Percentiles rank a stretch among this genome's conserved stretches.
These are phyloP conservation scores for Ustilago loliicola DNA, from an alignment of 1,284 basidiomycete species.

Conservation along the genomic window DNA sequence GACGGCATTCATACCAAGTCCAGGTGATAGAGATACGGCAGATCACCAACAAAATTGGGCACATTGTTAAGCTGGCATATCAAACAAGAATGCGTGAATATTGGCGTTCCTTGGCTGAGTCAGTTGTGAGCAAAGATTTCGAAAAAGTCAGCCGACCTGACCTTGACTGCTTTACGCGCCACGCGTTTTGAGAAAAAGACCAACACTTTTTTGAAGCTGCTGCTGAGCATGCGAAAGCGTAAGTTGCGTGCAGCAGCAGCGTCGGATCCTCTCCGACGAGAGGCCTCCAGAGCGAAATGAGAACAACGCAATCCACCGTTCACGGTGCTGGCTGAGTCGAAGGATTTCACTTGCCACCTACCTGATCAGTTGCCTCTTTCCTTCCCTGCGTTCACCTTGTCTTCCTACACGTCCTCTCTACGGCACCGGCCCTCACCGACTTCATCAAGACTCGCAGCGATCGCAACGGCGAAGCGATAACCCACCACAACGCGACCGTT, in stretches of 20 bases:
- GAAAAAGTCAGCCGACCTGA: conserved; percentile 24
- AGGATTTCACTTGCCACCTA: neutral
- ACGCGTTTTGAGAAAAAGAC: conserved; percentile 25
- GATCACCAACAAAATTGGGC: neutral
- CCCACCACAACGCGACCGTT: neutral
- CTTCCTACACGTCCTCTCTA: neutral
- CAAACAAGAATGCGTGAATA: neutral
- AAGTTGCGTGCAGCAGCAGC: conserved; percentile 1
- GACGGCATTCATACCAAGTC: too few species aligned
- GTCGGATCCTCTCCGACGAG: conserved; percentile 14
- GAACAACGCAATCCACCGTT: neutral
- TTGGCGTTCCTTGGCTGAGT: conserved; percentile 10
- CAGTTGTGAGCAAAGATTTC: conserved; percentile 1
- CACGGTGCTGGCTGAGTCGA: conserved; percentile 15
- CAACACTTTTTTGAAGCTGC: conserved; percentile 26
- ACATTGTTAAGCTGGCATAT: neutral
- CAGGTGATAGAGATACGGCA: too few species aligned
- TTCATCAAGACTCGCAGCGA: conserved; percentile 2
- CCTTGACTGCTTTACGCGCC: conserved; percentile 21
- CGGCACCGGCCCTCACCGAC: neutral
- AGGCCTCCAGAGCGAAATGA: neutral
- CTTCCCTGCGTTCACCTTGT: neutral
- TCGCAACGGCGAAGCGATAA: neutral
- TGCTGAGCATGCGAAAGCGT: conserved; percentile 4
- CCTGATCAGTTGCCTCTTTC: neutral